phyloP scores from a whole-genome alignment of 176 grass and related monocot genomes.

The Ensete ventricosum region DNA sequence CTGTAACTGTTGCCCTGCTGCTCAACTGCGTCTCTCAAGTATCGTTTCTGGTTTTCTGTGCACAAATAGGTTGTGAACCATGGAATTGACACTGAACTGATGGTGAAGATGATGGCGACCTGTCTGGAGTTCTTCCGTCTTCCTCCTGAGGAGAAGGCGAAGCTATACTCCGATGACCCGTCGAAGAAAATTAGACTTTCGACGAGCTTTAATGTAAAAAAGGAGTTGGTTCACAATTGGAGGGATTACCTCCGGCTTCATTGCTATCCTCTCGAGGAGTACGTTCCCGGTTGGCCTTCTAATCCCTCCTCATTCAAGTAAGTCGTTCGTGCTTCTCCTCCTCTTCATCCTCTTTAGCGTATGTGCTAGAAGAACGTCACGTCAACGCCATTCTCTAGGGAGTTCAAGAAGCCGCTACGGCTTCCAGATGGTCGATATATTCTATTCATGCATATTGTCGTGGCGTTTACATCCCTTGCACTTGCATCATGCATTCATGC shows the following conservation, averaged over 20 bases:
- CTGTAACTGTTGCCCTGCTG: too few species aligned
- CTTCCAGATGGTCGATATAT: too few species aligned
- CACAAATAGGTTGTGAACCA: conserved; percentile 55
- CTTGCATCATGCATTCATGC: too few species aligned
- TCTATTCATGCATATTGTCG: too few species aligned
- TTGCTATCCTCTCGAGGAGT: conserved; percentile 69
- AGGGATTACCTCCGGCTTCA: conserved; percentile 90
- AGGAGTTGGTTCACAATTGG: conserved; percentile 86
- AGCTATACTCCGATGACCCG: conserved; percentile 81
- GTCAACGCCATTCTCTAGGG: too few species aligned
- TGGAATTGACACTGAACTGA: conserved; percentile 29
- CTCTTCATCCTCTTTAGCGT: background rate
- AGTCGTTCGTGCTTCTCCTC: background rate
- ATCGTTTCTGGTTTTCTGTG: background rate
- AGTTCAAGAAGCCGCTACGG: too few species aligned
- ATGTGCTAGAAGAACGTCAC: too few species aligned
- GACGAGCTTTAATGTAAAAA: conserved; percentile 91
- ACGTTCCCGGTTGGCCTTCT: conserved; percentile 52
- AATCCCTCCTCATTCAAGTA: conserved; percentile 61
- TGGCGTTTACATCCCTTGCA: too few species aligned
- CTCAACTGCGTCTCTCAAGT: too few species aligned
- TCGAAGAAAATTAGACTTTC: conserved; percentile 83
- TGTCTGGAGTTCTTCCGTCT: conserved; percentile 56
- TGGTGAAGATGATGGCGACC: conserved; percentile 19
- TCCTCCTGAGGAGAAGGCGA: conserved; percentile 67